phyloP scores from a whole-genome alignment of 2,329 filamentous ascomycete species.

The Ceratocystis harringtonii region DNA sequence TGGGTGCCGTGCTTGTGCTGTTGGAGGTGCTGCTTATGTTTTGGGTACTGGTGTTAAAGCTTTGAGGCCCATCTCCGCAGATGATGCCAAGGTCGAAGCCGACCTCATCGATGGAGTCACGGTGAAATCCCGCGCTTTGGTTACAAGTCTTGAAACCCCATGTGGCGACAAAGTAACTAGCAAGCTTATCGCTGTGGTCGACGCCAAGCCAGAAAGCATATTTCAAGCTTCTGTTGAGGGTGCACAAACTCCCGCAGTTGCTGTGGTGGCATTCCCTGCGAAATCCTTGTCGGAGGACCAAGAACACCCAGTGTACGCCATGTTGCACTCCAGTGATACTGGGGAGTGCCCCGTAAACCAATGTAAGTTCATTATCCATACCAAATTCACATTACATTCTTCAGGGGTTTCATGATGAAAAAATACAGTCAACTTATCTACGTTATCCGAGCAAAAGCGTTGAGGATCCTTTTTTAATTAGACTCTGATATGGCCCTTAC shows the following conservation, averaged over 20 bases:
- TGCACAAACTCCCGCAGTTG: slow-evolving; percentile 58
- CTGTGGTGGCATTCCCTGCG: slow-evolving; percentile 51
- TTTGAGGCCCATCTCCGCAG: slow-evolving; percentile 18
- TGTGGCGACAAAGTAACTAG: slow-evolving; percentile 6
- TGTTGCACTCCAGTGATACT: slow-evolving; percentile 76
- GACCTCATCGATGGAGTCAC: slow-evolving; percentile 24
- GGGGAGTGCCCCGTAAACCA: slow-evolving; percentile 80
- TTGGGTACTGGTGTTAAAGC: slow-evolving; percentile 52
- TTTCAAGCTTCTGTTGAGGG: slow-evolving; percentile 63
- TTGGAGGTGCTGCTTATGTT: slow-evolving; percentile 83
- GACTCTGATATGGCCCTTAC: slow-evolving; percentile 55
- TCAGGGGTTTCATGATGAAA: slow-evolving; percentile 64
- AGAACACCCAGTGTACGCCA: slow-evolving; percentile 38
- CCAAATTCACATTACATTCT: slow-evolving; percentile 18
- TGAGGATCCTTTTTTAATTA: slow-evolving; percentile 58
- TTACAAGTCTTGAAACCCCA: slow-evolving; percentile 25
- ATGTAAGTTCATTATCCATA: slow-evolving; percentile 50
- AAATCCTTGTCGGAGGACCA: slow-evolving; percentile 30
- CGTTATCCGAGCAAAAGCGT: slow-evolving; percentile 87
- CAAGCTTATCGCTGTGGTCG: slow-evolving; percentile 50
- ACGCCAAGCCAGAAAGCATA: slow-evolving; percentile 46
- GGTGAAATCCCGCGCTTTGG: slow-evolving; percentile 40
- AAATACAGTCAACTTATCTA: slow-evolving; percentile 78
- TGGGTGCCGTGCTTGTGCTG: slow-evolving; percentile 74
- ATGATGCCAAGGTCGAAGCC: slow-evolving; percentile 18